Evolutionary conservation across 2,329 filamentous ascomycete genomes (phyloP).

Genomic region (Epichloe aotearoae): DNA sequence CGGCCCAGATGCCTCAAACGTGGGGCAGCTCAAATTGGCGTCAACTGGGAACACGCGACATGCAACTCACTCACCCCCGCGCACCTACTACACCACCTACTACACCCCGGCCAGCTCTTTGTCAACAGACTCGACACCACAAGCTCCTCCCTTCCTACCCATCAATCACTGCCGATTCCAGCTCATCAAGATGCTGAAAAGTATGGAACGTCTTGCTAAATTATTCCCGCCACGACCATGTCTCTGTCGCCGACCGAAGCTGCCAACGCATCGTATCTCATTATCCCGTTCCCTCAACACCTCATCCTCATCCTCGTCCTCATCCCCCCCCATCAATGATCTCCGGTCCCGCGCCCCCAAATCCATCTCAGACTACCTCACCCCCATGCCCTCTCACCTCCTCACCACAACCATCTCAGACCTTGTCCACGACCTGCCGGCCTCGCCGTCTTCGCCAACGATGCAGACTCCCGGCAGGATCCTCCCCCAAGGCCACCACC

Average conservation of each 20-base stretch:
- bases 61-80: neutral
- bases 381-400: slow-evolving; percentile 50
- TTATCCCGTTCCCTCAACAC: neutral
- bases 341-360: slow-evolving; percentile 12
- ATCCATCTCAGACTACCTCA: slow-evolving; percentile 31
- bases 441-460: slow-evolving; percentile 4
- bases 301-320: neutral
- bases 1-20: neutral
- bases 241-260: neutral
- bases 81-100: no score
- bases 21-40: neutral
- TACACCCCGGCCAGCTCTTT: neutral
- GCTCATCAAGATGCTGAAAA: neutral
- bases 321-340: neutral
- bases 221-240: neutral
- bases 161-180: neutral
- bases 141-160: no score
- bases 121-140: neutral
- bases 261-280: neutral
- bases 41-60: no score
- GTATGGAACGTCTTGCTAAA: neutral
- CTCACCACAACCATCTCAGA: slow-evolving; percentile 49
- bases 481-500: slow-evolving; percentile 62
- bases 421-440: slow-evolving; percentile 19
- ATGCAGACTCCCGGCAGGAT: slow-evolving; percentile 13